Evolutionary conservation across 371 early-diverging fungal genomes (phyloP).

Genomic region (Mucor saturninus): DNA sequence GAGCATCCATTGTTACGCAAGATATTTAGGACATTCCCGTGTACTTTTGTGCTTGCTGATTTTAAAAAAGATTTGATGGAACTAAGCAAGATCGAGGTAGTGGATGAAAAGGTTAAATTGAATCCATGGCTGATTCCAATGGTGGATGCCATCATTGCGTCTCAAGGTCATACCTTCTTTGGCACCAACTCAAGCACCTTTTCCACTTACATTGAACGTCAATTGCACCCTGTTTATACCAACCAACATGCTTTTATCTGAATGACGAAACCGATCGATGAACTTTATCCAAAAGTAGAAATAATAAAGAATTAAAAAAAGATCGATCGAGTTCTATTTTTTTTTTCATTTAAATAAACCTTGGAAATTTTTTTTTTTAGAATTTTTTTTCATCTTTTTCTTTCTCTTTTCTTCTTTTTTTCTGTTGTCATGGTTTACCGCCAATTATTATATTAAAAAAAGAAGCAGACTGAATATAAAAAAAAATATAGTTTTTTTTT

Average conservation of each 20-base stretch:
- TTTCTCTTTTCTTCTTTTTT: neutral
- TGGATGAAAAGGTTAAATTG: slow-evolving; percentile 53
- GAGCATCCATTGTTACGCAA: slow-evolving; percentile 60
- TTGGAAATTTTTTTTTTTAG: neutral
- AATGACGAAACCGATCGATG: slow-evolving; percentile 11
- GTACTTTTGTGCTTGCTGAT: slow-evolving; percentile 61
- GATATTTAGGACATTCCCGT: slow-evolving; percentile 63
- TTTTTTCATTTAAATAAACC: slow-evolving; percentile 9
- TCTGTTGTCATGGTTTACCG: neutral
- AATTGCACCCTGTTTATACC: slow-evolving; percentile 60
- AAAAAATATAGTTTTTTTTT: neutral
- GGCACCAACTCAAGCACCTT: slow-evolving; percentile 68
- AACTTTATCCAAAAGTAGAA: slow-evolving; percentile 4
- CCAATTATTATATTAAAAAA: neutral
- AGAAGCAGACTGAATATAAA: no score
- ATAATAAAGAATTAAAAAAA: slow-evolving; percentile 6
- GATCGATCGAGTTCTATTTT: slow-evolving; percentile 19
- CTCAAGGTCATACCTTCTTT: slow-evolving; percentile 61
- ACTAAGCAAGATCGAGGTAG: slow-evolving; percentile 49
- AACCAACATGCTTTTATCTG: slow-evolving; percentile 9
- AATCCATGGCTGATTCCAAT: slow-evolving; percentile 63
- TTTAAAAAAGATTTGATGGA: slow-evolving; percentile 51
- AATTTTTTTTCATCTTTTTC: neutral
- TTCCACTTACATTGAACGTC: slow-evolving; percentile 60
- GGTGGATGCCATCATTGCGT: slow-evolving; percentile 67